A percentile compares a stretch with the other conserved stretches of the same genome.
Conservation (phyloP, 345 rosid genomes). For the Camelina neglecta region DNA sequence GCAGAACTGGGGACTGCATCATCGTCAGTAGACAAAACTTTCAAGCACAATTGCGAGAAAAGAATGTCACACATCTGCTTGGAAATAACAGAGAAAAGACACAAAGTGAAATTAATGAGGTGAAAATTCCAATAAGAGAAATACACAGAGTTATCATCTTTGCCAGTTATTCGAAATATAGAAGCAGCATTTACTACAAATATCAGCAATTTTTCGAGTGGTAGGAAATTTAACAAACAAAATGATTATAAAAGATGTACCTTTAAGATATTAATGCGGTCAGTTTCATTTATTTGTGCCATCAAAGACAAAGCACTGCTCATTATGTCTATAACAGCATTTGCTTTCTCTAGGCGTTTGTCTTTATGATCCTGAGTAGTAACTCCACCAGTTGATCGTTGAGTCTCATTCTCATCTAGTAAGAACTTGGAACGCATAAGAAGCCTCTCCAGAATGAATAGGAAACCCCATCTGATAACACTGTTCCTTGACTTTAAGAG, state of each 20-base stretch:
- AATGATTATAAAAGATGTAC: slow-evolving; percentile 47
- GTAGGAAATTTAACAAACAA: slow-evolving; percentile 1
- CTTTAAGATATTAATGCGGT: slow-evolving; percentile 91
- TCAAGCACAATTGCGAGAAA: slow-evolving; percentile 95
- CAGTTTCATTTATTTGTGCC: slow-evolving; percentile 86
- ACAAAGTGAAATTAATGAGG: slow-evolving; percentile 16
- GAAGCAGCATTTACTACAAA: slow-evolving; percentile 9
- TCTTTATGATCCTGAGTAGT: slow-evolving; percentile 51
- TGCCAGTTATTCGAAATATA: slow-evolving; percentile 5
- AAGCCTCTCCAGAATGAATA: slow-evolving; percentile 89
- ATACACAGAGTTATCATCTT: neutral
- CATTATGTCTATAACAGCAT: slow-evolving; percentile 92
- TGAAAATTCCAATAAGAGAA: slow-evolving; percentile 26
- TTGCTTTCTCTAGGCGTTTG: slow-evolving; percentile 86
- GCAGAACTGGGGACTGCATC: slow-evolving; percentile 46
- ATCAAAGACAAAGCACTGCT: slow-evolving; percentile 89
- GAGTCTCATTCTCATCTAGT: slow-evolving; percentile 86
- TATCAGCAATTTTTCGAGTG: slow-evolving; percentile 23
- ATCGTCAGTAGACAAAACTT: slow-evolving; percentile 70
- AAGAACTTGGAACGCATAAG: slow-evolving; percentile 94
- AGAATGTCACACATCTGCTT: slow-evolving; percentile 97
- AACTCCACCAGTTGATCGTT: slow-evolving; percentile 51
- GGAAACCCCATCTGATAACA: slow-evolving; percentile 82
- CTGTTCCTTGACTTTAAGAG: slow-evolving; percentile 87
- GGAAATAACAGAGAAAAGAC: slow-evolving; percentile 44